phyloP scores from a whole-genome alignment of 345 rosid species.

The Linum trigynum region DNA sequence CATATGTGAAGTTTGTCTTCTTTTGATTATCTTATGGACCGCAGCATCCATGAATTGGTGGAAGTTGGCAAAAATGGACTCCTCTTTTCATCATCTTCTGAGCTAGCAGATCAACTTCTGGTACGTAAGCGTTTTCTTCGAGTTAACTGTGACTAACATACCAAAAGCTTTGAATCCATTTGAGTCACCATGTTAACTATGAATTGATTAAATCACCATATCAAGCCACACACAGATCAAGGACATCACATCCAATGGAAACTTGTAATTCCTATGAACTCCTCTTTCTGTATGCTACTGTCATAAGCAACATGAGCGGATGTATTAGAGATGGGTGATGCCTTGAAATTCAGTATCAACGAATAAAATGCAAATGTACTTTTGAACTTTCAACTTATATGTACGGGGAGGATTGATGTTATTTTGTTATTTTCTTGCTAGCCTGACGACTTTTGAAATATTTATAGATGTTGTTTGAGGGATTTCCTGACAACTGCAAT shows the following conservation, averaged over 20 bases:
- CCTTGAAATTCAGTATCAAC: conserved; percentile 1
- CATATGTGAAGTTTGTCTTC: not conserved
- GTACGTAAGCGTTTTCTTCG: conserved; percentile 20
- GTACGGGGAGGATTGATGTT: not conserved
- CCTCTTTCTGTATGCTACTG: not conserved
- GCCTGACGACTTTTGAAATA: not conserved
- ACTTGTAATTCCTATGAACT: not conserved
- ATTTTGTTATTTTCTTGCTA: not conserved
- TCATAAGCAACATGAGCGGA: not conserved
- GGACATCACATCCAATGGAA: no score
- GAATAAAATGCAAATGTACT: no score
- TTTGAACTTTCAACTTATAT: no score
- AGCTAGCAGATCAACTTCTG: conserved; percentile 75
- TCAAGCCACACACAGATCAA: not conserved
- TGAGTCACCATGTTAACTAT: not conserved
- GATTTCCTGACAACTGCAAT: conserved; percentile 62
- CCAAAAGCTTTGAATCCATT: not conserved
- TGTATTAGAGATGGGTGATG: not conserved
- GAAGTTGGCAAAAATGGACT: conserved; percentile 74
- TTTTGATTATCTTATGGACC: conserved; percentile 2
- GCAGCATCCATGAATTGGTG: conserved; percentile 82
- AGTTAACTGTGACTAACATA: not conserved
- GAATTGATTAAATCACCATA: not conserved
- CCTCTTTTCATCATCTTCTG: conserved; percentile 91
- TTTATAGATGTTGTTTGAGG: conserved; percentile 70